These are phyloP conservation scores for Parmales sp. DNA, from an alignment of 108 stramenopile genomes.

Conservation along the genomic window DNA sequence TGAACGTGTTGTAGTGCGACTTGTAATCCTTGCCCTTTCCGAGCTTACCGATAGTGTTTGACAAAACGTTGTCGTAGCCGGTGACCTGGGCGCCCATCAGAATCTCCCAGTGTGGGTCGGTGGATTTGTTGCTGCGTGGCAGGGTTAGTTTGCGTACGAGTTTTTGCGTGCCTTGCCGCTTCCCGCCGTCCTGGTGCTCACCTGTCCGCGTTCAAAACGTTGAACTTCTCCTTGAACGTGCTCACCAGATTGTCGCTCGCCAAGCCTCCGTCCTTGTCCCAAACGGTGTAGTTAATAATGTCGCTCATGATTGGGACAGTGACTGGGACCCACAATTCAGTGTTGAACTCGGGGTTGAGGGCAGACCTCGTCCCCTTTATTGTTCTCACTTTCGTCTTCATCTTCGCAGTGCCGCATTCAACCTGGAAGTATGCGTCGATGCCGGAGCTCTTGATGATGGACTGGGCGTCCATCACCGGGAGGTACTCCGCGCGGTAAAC, in stretches of 20 bases:
- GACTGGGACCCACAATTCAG: conserved; percentile 33
- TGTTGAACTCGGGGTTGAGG: conserved; percentile 11
- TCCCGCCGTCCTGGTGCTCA: too few relatives aligned
- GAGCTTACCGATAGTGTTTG: neutral
- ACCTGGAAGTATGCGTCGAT: conserved; percentile 34
- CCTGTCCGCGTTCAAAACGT: neutral
- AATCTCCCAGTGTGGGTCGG: conserved; percentile 19
- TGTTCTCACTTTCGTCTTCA: neutral
- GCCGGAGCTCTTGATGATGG: conserved; percentile 1
- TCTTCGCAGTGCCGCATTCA: conserved; percentile 11
- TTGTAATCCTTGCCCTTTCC: neutral
- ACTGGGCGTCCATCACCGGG: conserved; percentile 22
- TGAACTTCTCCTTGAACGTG: neutral
- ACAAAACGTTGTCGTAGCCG: neutral
- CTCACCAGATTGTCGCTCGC: neutral
- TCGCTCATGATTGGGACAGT: conserved; percentile 17
- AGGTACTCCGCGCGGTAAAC: conserved; percentile 28
- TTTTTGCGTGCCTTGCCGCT: too few relatives aligned
- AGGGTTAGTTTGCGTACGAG: too few relatives aligned
- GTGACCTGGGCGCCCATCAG: conserved; percentile 21
- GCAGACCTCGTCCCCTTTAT: neutral
- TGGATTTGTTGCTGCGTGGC: neutral
- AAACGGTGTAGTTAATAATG: conserved; percentile 14
- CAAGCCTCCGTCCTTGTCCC: conserved; percentile 27
- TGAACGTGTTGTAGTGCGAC: conserved; percentile 12